Evolutionary conservation across 2,329 filamentous ascomycete genomes (phyloP), one percentile per base, ranked within the genome.

Genomic region (Zymoseptoria tritici): DNA sequence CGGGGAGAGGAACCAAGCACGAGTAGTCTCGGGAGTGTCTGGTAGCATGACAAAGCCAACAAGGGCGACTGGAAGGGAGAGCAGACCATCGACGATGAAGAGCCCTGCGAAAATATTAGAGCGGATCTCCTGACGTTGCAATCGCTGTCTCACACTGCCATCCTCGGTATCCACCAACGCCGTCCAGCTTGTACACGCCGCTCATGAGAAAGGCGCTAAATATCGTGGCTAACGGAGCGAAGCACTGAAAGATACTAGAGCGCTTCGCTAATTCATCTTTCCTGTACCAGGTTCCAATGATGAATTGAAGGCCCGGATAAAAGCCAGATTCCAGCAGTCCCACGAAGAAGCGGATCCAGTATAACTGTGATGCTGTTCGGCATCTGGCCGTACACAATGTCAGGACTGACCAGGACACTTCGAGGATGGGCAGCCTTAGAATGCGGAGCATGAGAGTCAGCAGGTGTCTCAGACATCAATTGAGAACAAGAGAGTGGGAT

Each of bases 151-250:
- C 51, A 54, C 74, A 84, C 66, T 83, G 80, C 82, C 81, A 84
- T 0, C 81, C 81, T 19, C 54, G 53, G 29, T 56, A 60, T 7
- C 0, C 65, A n/a, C 75, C 72, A 26, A 64, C 70, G 0, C 78
- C 80, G 3, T 76, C 76, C 0, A 83, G 73, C 9, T 73, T 72
- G 59, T 82, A 82, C 1, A 83, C 78, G 0, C 73, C 80, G 0
- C 81, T 76, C 80, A 82, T 82, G 4, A 85, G 68, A 61, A 82
- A 84, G 0, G 82, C 83, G 1, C 75, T 78, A 58, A 81, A 79
- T 73, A 77, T 77, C 5, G 69, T 70, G 0, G 72, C 76, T 50
- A 81, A 75, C 0, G 76, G 77, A 11, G 73, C 74, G 56, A 74
- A 77, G 0, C 76, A 77, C 57, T 81, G 79, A 65, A 82, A 82